Percentiles rank a stretch among this genome's conserved stretches.
These are phyloP conservation scores for Penicillium egyptiacum DNA, from an alignment of 495 filamentous ascomycete genomes.

Conservation along the genomic window DNA sequence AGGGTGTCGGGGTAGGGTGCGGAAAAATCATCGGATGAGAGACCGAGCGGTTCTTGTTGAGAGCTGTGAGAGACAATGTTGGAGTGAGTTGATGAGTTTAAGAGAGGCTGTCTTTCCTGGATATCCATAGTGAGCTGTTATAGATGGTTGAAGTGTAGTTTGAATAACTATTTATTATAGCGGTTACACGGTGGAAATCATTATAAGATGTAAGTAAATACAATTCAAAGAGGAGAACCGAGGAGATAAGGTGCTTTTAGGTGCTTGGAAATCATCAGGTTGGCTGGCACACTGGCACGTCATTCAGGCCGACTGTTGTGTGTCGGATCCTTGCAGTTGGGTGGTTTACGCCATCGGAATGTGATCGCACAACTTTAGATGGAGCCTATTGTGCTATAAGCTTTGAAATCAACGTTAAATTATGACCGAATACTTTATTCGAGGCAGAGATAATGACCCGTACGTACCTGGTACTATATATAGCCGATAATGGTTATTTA, in stretches of 20 bases:
- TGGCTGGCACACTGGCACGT: constrained; percentile 37
- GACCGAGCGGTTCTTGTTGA: constrained; percentile 3
- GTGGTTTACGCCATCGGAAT: constrained; percentile 2
- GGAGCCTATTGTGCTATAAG: neutral
- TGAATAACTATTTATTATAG: neutral
- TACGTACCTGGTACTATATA: neutral
- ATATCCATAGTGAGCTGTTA: constrained; percentile 18
- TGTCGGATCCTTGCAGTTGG: constrained; percentile 11
- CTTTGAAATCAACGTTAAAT: neutral
- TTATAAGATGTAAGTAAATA: neutral
- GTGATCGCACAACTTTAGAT: constrained; percentile 7
- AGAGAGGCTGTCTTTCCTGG: constrained; percentile 32
- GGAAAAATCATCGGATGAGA: constrained; percentile 4
- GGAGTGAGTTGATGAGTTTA: constrained; percentile 15
- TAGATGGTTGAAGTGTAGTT: neutral
- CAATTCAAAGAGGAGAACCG: neutral
- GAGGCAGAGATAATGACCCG: neutral
- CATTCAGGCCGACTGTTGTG: constrained; percentile 33
- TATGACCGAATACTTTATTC: neutral
- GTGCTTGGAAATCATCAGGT: constrained; percentile 33
- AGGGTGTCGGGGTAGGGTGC: constrained; percentile 12
- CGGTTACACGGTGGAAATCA: neutral
- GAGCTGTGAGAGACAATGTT: constrained; percentile 1
- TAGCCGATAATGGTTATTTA: neutral
- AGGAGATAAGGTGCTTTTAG: neutral